Conservation (phyloP, 768 basidiomycete species). For the Serendipita vermifera region DNA sequence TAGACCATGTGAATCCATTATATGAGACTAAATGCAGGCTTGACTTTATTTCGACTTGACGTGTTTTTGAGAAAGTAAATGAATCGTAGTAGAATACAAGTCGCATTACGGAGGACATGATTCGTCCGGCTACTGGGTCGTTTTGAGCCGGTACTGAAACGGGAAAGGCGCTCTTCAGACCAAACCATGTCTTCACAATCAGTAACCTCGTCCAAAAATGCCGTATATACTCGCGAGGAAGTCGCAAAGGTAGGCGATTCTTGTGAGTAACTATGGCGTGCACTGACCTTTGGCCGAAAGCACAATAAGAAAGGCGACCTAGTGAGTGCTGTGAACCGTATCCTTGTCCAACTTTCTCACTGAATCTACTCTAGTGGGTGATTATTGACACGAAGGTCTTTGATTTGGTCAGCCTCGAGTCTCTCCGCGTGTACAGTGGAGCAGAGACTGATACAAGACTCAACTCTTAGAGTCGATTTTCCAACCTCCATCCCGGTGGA, state of each 20-base stretch:
- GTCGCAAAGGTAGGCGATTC: conserved; percentile 45
- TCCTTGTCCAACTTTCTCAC: neutral
- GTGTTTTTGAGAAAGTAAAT: no score
- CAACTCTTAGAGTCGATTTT: conserved; percentile 35
- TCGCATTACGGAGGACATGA: no score
- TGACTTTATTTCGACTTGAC: no score
- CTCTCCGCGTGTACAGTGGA: conserved; percentile 65
- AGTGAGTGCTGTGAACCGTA: conserved; percentile 30
- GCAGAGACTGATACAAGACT: conserved; percentile 36
- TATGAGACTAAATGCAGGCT: no score
- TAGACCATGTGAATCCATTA: no score
- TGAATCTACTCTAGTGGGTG: conserved; percentile 44
- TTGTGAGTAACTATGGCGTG: neutral
- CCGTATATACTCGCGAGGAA: conserved; percentile 40
- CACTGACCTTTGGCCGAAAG: conserved; percentile 23
- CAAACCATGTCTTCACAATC: no score
- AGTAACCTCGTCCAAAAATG: no score
- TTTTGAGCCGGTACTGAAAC: no score
- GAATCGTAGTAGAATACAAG: no score
- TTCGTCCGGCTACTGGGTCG: no score
- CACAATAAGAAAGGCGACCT: conserved; percentile 72
- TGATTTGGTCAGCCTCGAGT: conserved; percentile 67
- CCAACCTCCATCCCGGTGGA: conserved; percentile 74
- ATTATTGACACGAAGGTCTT: conserved; percentile 76
- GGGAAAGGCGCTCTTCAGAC: no score